Evolutionary conservation across 2,329 filamentous ascomycete genomes (phyloP), one percentile per base, ranked within the genome.

Genomic region (Microdochium paspali): DNA sequence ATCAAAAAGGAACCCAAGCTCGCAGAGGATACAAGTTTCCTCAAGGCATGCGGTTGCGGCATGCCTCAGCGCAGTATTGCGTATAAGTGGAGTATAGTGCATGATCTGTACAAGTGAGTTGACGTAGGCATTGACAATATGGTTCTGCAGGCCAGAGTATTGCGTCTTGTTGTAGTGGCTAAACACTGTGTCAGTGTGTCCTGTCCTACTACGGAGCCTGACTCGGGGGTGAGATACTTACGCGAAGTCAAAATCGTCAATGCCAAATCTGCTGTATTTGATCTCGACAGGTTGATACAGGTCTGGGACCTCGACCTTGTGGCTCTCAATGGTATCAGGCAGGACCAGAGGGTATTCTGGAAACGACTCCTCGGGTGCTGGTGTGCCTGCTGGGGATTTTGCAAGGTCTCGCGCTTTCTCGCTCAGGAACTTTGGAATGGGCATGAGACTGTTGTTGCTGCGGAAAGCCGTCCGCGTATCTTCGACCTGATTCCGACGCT

Each of bases 241-340:
- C 82, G 86, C 85, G 67, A 98, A 98, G 65, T 98, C 93, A 63
- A 98, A 98, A 65, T 98, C 94, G 59, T 97, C 91, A n/a, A 98
- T 90, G 20, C 93, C 93, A 65, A 96, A 98, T 62, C 90, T 94
- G 73, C 91, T 96, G 71, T 97, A 98, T 63, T 96, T 96, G 69
- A 98, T 98, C 64, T 97, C 91, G 10, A 96, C 87, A 58, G 90
- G 90, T 53, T 87, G 84, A 64, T 98, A 98, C 71, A 93, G 88
- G 9, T 87, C 79, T 21, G 91, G 86, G 4, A 93, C 85, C 48
- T 95, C 90, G 35, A 85, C 80, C 53, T 88, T 86, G 48, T 85
- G 79, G 53, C 85, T 84, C 51, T 87, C 84, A 3, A 91, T 71
- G 47, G 80, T 71, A 31, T 84, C 80, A n/a, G 80, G 78, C 50